These are phyloP conservation scores for Pyrenophora seminiperda DNA, from an alignment of 2,329 filamentous ascomycete genomes.

Conservation along the genomic window DNA sequence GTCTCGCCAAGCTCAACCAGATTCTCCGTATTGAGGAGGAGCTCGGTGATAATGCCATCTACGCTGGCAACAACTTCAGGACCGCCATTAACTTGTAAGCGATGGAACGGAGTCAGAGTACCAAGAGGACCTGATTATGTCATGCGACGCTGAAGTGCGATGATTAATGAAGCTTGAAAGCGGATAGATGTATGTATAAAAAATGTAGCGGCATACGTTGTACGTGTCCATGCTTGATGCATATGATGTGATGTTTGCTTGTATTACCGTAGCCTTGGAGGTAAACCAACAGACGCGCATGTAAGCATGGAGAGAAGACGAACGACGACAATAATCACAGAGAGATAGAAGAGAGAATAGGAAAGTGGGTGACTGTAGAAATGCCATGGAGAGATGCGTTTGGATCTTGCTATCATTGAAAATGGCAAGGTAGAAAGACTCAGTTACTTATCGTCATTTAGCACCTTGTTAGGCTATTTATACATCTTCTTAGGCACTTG, in stretches of 20 bases:
- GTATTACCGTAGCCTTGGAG: too few species aligned
- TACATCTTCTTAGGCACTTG: constrained; percentile 23
- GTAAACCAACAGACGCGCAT: too few species aligned
- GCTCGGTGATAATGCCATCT: constrained; percentile 81
- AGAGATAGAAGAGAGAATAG: not conserved
- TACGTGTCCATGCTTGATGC: not conserved
- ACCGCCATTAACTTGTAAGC: constrained; percentile 74
- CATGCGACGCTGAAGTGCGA: constrained; percentile 1
- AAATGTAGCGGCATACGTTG: constrained; percentile 7
- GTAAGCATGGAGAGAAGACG: too few species aligned
- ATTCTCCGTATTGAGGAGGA: constrained; percentile 99
- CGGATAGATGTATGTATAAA: constrained; percentile 5
- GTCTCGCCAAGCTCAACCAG: constrained; percentile 99
- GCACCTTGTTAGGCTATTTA: constrained; percentile 24
- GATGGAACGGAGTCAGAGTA: not conserved
- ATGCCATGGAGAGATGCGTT: not conserved
- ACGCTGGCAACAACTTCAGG: constrained; percentile 92
- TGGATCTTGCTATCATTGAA: constrained; percentile 1
- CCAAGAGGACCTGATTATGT: not conserved
- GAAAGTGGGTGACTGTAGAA: not conserved
- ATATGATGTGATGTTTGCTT: not conserved
- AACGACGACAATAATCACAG: too few species aligned
- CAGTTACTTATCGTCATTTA: constrained; percentile 3
- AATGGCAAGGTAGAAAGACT: constrained; percentile 2
- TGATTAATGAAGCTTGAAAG: constrained; percentile 14